Evolutionary conservation across 805 yeast species (phyloP).

Genomic region (Lipomyces yamadae): DNA sequence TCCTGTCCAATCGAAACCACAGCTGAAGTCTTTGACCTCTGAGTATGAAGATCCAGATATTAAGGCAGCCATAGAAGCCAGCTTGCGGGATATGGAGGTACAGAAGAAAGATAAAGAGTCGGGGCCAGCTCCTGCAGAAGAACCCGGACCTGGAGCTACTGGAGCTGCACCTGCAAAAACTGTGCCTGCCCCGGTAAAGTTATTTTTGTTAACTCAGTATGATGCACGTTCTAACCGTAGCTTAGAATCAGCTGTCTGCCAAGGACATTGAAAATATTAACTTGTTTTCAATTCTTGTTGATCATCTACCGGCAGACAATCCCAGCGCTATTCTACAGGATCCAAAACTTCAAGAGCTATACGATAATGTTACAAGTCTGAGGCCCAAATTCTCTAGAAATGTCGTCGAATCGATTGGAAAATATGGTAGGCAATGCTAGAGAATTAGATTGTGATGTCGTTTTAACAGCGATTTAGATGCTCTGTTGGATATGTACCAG

Average conservation of each 20-base stretch:
- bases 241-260: slow-evolving; percentile 51
- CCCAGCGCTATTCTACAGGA: slow-evolving; percentile 53
- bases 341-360: slow-evolving; percentile 59
- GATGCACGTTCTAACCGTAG: not conserved
- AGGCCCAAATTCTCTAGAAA: slow-evolving; percentile 73
- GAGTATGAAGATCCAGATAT: slow-evolving; percentile 81
- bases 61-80: slow-evolving; percentile 93
- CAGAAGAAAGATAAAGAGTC: slow-evolving; percentile 39
- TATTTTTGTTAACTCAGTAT: not conserved
- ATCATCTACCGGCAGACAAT: slow-evolving; percentile 55
- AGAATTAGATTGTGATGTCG: slow-evolving; percentile 5
- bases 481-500: slow-evolving; percentile 71
- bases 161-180: slow-evolving; percentile 3
- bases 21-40: slow-evolving; percentile 8
- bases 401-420: slow-evolving; percentile 60
- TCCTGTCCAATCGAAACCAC: slow-evolving; percentile 13
- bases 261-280: slow-evolving; percentile 73
- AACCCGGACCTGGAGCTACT: slow-evolving; percentile 9
- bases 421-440: slow-evolving; percentile 51
- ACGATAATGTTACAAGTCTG: slow-evolving; percentile 61
- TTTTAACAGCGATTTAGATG: slow-evolving; percentile 42
- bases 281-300: slow-evolving; percentile 70
- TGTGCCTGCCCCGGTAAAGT: slow-evolving; percentile 1
- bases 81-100: slow-evolving; percentile 71
- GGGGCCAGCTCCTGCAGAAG: slow-evolving; percentile 37